These are phyloP conservation scores for Ascoidea tarda DNA, from an alignment of 805 yeast species.

Conservation along the genomic window DNA sequence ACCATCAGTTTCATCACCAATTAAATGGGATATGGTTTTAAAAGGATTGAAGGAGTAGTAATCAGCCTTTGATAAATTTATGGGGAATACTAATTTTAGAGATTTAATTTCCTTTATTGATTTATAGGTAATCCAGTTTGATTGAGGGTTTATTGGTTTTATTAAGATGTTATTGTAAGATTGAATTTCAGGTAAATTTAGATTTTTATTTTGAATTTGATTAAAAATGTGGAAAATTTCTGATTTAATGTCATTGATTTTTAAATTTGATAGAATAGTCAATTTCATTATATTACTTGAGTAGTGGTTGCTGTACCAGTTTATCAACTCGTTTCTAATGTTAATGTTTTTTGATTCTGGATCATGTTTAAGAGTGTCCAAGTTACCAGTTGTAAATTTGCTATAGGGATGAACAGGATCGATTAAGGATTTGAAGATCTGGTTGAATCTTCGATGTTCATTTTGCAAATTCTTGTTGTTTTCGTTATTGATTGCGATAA, in stretches of 20 bases:
- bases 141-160: conserved; percentile 31
- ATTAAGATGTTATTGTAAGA: conserved; percentile 22
- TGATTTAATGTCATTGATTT: conserved; percentile 50
- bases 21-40: conserved; percentile 59
- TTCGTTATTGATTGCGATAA: conserved; percentile 90
- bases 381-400: conserved; percentile 85
- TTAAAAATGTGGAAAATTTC: conserved; percentile 42
- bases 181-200: conserved; percentile 4
- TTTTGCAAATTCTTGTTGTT: conserved; percentile 87
- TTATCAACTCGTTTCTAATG: conserved; percentile 68
- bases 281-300: conserved; percentile 84
- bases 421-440: conserved; percentile 62
- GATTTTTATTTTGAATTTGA: conserved; percentile 1
- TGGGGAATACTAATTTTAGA: conserved; percentile 51
- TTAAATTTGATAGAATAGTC: conserved; percentile 73
- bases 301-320: conserved; percentile 59
- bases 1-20: conserved; percentile 91
- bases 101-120: conserved; percentile 74
- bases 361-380: conserved; percentile 50
- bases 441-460: conserved; percentile 81
- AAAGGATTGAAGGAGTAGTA: conserved; percentile 59
- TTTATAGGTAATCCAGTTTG: conserved; percentile 45
- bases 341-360: conserved; percentile 52
- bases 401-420: conserved; percentile 71
- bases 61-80: conserved; percentile 58